phyloP scores from a whole-genome alignment of 139 green algal species.

The Tetradesmus lagerheimii region DNA sequence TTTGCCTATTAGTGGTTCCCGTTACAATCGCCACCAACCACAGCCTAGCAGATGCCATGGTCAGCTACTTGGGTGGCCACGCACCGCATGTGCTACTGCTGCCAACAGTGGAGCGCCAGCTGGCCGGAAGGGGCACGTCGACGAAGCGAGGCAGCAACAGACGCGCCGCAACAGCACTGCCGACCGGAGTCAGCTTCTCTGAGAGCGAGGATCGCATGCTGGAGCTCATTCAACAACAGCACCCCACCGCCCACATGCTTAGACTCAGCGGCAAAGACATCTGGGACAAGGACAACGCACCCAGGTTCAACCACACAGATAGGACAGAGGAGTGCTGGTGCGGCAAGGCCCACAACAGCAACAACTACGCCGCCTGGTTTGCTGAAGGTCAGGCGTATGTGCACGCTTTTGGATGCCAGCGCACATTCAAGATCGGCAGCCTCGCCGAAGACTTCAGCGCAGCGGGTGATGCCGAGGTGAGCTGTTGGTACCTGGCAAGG shows the following conservation, averaged over 20 bases:
- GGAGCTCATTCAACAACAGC: background rate
- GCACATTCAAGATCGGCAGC: background rate
- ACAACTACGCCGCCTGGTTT: constrained; percentile 22
- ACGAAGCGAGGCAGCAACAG: too few species aligned
- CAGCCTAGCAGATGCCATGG: constrained; percentile 3
- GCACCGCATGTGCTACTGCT: too few species aligned
- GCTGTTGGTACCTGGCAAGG: constrained; percentile 1
- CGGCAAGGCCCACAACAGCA: constrained; percentile 14
- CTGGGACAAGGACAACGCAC: constrained; percentile 5
- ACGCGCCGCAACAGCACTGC: too few species aligned
- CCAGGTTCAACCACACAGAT: background rate
- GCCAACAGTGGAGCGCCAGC: too few species aligned
- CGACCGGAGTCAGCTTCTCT: too few species aligned
- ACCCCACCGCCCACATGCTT: background rate
- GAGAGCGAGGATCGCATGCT: too few species aligned
- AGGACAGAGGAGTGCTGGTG: background rate
- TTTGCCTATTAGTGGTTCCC: too few species aligned
- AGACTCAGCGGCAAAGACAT: background rate
- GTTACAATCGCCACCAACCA: background rate
- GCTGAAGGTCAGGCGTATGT: background rate
- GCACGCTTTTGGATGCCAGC: background rate
- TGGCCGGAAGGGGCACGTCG: too few species aligned
- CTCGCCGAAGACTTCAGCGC: background rate
- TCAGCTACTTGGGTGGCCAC: background rate
- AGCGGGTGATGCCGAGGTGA: background rate